phyloP scores from a whole-genome alignment of 768 basidiomycete species.

The Nidularia pulvinata region DNA sequence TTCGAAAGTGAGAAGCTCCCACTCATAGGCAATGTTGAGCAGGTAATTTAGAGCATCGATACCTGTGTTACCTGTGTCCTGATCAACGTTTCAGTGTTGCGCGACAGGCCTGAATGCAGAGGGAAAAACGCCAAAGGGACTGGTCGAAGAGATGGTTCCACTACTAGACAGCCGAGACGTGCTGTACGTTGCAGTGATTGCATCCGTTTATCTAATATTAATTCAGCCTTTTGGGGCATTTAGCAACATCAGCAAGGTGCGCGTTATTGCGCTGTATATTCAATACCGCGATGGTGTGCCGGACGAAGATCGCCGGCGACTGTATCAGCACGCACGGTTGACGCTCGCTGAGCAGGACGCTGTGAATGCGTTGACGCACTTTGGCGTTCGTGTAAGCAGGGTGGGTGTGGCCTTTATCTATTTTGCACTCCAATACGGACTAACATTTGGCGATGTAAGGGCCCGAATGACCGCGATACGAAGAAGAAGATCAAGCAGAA shows the following conservation, averaged over 20 bases:
- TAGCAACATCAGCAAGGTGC: conserved; percentile 91
- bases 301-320: conserved; percentile 92
- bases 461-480: conserved; percentile 72
- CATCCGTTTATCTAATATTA: conserved; percentile 1
- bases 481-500: conserved; percentile 86
- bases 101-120: conserved; percentile 91
- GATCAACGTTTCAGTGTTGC: conserved; percentile 61
- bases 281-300: conserved; percentile 96
- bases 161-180: conserved; percentile 86
- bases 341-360: conserved; percentile 91
- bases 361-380: conserved; percentile 78
- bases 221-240: conserved; percentile 1
- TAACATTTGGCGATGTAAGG: conserved; percentile 39
- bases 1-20: conserved; percentile 90
- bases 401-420: conserved; percentile 38
- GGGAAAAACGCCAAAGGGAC: conserved; percentile 90
- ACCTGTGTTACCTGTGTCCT: background rate
- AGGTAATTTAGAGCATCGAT: conserved; percentile 58
- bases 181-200: conserved; percentile 47
- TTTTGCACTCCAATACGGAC: background rate
- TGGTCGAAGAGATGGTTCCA: conserved; percentile 99
- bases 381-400: conserved; percentile 85
- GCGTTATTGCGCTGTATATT: conserved; percentile 95
- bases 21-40: conserved; percentile 85
- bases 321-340: conserved; percentile 95